Base-by-base conservation (phyloP, 225 moss, liverwort and hornwort genomes). In the Ulota crispa region DNA sequence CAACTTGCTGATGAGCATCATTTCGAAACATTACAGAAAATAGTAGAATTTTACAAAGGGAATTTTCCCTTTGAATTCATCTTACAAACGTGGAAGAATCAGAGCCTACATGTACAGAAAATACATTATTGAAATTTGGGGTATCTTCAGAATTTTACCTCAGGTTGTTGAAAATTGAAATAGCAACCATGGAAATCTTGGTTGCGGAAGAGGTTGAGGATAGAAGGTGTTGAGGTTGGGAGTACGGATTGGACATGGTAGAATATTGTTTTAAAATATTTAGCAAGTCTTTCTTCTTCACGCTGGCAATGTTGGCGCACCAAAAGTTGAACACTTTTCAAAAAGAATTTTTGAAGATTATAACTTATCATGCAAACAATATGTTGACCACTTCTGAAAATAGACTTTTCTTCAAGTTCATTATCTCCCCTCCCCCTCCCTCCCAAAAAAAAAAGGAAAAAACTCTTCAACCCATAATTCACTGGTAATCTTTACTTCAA, bases 301-400 rank as follows among this genome's bases (percentile, higher is more conserved):
- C 30, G 0, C 64, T 9, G 10, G 1, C 2, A 65, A 23, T 0
- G 2, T 3, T 2, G 3, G 19, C 0, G 0, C 5, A 0, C 4
- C 11, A 45, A 53, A 6, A 24, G 27, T 30, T 8, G 9, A 73
- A 21, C 4, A 75, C 23, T 5, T 6, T 69, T 34, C 0, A 0
- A 70, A 70, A 55, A 70, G 1, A 4, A 4, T 42, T 69, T 55
- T 19, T 1, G 8, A 81, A 67, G 8, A 75, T 53, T 39, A 32
- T 3, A 3, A 1, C 0, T 11, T 2, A 32, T 1, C 1, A 1
- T 13, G 39, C 21, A 23, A 30, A 37, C 0, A 39, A 53, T 53
- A 7, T 1, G 21, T 31, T 21, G 28, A 10, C 1, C 18, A 8
- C 3, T 20, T 52, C n/a, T 8, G 23, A 37, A 8, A 45, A 69